phyloP scores from a whole-genome alignment of 2,329 filamentous ascomycete genomes.

The Thermomyces lanuginosus region DNA sequence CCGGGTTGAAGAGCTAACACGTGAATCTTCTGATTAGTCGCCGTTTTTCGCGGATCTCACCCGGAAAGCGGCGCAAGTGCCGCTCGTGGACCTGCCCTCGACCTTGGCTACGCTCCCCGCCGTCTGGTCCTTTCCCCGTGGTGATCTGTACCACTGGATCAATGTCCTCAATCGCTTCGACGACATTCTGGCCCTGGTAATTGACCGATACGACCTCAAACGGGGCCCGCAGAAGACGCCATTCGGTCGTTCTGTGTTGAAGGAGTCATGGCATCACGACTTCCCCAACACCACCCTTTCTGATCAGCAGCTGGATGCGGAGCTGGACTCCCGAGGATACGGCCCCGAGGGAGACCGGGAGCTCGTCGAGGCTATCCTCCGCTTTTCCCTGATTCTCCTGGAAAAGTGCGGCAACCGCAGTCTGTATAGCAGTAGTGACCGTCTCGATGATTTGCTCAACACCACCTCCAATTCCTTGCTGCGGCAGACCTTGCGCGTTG shows the following conservation, averaged over 20 bases:
- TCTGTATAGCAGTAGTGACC: constrained; percentile 84
- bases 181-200: constrained; percentile 66
- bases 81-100: constrained; percentile 60
- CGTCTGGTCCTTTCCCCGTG: constrained; percentile 86
- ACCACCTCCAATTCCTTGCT: constrained; percentile 69
- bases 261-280: too few species aligned
- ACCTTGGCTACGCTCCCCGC: constrained; percentile 67
- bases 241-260: constrained; percentile 39
- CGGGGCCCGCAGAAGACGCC: constrained; percentile 64
- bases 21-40: constrained; percentile 44
- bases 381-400: constrained; percentile 72
- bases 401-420: constrained; percentile 95
- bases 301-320: constrained; percentile 37
- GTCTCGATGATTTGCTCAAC: constrained; percentile 77
- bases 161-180: constrained; percentile 87
- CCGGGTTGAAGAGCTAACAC: too few species aligned
- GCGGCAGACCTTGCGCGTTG: constrained; percentile 60
- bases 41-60: constrained; percentile 75
- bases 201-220: constrained; percentile 60
- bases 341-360: constrained; percentile 60
- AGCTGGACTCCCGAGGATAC: constrained; percentile 47
- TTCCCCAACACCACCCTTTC: constrained; percentile 38
- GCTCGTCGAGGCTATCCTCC: constrained; percentile 62
- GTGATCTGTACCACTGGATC: constrained; percentile 97
- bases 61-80: constrained; percentile 42